Conservation (phyloP, 495 filamentous ascomycete genomes). For the Tuber brumale region DNA sequence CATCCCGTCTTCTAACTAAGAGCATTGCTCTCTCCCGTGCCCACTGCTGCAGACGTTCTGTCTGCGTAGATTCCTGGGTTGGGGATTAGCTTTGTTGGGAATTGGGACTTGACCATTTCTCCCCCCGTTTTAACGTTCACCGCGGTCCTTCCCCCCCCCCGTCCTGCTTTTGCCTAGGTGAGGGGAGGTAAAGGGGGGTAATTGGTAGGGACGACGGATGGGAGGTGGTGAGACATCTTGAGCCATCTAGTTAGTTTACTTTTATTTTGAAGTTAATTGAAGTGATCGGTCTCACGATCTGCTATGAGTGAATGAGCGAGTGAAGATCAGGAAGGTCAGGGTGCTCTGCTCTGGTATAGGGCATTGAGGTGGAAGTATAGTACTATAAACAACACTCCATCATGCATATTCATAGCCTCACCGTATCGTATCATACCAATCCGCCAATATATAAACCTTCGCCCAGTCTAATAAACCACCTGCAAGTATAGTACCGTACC, state of each 20-base stretch:
- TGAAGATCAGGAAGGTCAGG: not conserved
- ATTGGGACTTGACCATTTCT: not conserved
- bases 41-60: not conserved
- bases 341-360: not conserved
- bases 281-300: not conserved
- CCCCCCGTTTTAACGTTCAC: not conserved
- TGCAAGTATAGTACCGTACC: too few relatives aligned
- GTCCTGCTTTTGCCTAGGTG: not conserved
- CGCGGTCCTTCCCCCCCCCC: not conserved
- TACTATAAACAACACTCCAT: not conserved
- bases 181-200: not conserved
- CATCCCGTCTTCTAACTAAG: not conserved
- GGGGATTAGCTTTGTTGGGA: not conserved
- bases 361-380: not conserved
- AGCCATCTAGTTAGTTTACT: not conserved
- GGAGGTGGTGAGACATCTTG: not conserved
- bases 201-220: not conserved
- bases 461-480: not conserved
- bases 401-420: not conserved
- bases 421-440: not conserved
- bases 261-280: not conserved
- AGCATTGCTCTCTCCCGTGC: not conserved
- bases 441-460: not conserved
- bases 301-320: not conserved
- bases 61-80: slow-evolving; percentile 1